Evolutionary conservation across 352 stramenopile species (phyloP).

Genomic region (Globisporangium okanoganense): DNA sequence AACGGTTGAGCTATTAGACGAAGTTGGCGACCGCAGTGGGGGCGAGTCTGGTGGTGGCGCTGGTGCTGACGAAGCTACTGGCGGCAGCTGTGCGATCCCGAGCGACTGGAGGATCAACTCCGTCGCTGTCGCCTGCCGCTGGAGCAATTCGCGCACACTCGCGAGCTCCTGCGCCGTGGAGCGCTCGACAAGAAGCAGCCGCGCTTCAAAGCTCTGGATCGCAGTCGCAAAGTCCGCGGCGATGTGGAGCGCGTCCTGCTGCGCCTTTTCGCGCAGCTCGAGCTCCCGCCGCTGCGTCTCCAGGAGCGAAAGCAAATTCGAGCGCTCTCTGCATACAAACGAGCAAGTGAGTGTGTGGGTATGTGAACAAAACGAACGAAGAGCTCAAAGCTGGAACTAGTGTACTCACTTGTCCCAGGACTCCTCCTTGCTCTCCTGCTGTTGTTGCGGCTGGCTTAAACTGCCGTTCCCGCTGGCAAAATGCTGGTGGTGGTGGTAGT

Average conservation of each 20-base stretch:
- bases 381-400: neutral
- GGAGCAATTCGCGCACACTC: constrained; percentile 40
- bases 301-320: constrained; percentile 53
- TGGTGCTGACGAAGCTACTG: neutral
- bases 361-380: neutral
- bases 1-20: neutral
- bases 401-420: constrained; percentile 35
- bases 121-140: constrained; percentile 34
- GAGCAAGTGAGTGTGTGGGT: neutral
- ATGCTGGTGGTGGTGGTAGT: neutral
- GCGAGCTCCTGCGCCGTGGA: constrained; percentile 35
- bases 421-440: constrained; percentile 22
- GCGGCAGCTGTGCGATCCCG: constrained; percentile 22
- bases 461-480: neutral
- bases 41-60: neutral
- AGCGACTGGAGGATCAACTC: constrained; percentile 55
- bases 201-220: constrained; percentile 54
- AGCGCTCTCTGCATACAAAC: constrained; percentile 36
- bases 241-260: constrained; percentile 48
- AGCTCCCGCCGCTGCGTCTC: constrained; percentile 60
- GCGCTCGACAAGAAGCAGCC: constrained; percentile 45
- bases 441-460: constrained; percentile 4
- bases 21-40: neutral
- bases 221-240: constrained; percentile 53
- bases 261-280: constrained; percentile 40